Conservation (phyloP, 1,284 basidiomycete genomes). For the Testicularia cyperi region DNA sequence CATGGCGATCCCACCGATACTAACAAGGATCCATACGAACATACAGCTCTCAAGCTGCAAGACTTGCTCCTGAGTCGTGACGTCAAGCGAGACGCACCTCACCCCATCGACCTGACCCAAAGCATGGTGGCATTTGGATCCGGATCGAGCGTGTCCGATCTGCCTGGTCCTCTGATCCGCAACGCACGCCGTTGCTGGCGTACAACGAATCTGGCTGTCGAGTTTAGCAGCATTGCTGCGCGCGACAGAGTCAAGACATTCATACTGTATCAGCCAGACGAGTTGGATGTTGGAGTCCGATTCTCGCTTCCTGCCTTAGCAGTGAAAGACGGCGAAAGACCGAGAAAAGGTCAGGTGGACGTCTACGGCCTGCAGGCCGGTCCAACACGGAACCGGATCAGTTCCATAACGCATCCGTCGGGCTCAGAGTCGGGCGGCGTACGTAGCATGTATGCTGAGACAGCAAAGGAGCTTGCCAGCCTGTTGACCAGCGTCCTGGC, state of each 20-base stretch:
- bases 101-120: background rate
- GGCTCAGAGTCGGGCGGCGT: constrained; percentile 2
- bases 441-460: constrained; percentile 48
- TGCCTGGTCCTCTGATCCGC: constrained; percentile 5
- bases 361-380: constrained; percentile 38
- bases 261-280: constrained; percentile 19
- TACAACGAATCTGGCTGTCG: background rate
- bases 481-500: constrained; percentile 22
- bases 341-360: constrained; percentile 3
- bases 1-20: background rate
- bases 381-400: constrained; percentile 16
- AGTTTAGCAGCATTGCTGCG: constrained; percentile 11
- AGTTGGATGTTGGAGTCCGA: constrained; percentile 33
- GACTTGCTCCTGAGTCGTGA: constrained; percentile 21
- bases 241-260: constrained; percentile 19
- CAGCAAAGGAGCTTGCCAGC: constrained; percentile 27
- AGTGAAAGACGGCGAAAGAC: too few relatives aligned
- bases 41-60: constrained; percentile 18
- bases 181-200: constrained; percentile 27
- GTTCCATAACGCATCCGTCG: constrained; percentile 17
- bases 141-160: too few relatives aligned
- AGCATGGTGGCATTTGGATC: background rate
- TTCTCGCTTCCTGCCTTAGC: too few relatives aligned
- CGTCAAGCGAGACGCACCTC: background rate
- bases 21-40: background rate